Percentiles rank a stretch among this genome's conserved stretches.
phyloP scores from a whole-genome alignment of 2,329 filamentous ascomycete species.

The Hymenotorrendiella dingleyae region DNA sequence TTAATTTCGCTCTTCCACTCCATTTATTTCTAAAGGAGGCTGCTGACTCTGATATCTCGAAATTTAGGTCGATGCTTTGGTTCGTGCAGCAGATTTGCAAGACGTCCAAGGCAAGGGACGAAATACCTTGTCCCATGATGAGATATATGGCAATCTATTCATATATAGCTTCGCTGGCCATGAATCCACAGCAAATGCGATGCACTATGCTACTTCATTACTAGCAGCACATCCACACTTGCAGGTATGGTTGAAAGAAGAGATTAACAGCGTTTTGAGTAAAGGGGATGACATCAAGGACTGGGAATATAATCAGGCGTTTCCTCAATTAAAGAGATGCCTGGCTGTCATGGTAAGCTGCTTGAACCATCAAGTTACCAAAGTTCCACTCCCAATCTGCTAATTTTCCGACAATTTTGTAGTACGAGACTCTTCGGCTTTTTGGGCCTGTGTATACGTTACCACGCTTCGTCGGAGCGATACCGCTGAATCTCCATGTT shows the following conservation, averaged over 20 bases:
- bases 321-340: conserved; percentile 38
- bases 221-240: conserved; percentile 18
- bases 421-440: conserved; percentile 44
- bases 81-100: conserved; percentile 21
- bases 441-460: conserved; percentile 48
- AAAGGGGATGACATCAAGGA: conserved; percentile 16
- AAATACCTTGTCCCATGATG: conserved; percentile 30
- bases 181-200: conserved; percentile 28
- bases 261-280: conserved; percentile 22
- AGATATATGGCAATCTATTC: conserved; percentile 30
- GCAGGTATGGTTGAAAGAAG: conserved; percentile 21
- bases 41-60: too few relatives aligned
- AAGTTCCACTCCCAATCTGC: too few relatives aligned
- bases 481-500: conserved; percentile 8
- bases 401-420: neutral
- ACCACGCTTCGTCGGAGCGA: conserved; percentile 37
- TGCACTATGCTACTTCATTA: conserved; percentile 23
- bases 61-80: too few relatives aligned
- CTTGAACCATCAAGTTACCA: too few relatives aligned
- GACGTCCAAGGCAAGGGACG: conserved; percentile 14
- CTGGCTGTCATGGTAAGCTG: conserved; percentile 32
- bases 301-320: conserved; percentile 34
- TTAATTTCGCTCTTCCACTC: too few relatives aligned
- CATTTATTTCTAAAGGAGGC: too few relatives aligned
- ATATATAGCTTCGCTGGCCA: conserved; percentile 30